These are phyloP conservation scores for Trichosporon sp. DNA, from an alignment of 1,284 basidiomycete species.

Conservation along the genomic window DNA sequence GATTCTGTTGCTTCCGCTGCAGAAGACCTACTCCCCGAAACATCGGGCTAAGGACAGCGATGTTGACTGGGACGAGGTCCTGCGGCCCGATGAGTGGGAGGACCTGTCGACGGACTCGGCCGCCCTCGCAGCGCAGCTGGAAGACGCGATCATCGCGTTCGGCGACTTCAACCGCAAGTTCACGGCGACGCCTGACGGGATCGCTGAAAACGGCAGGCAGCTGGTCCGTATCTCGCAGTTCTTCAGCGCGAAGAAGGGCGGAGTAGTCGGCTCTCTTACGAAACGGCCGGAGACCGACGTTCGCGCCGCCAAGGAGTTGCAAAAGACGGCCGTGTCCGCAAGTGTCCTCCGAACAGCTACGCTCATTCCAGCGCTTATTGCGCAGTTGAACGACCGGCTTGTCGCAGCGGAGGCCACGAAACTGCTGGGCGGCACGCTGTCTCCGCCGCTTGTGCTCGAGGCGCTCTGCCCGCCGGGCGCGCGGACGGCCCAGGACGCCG, in stretches of 20 bases:
- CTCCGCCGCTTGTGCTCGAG: conserved; percentile 16
- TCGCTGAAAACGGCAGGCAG: conserved; percentile 5
- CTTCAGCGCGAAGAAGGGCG: conserved; percentile 17
- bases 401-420: conserved; percentile 24
- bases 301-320: neutral
- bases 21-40: neutral
- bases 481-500: neutral
- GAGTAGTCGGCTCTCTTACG: conserved; percentile 17
- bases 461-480: conserved; percentile 27
- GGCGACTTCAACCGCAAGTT: conserved; percentile 4
- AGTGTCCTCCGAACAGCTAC: conserved; percentile 25
- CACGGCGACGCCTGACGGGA: conserved; percentile 15
- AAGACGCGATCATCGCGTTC: conserved; percentile 26
- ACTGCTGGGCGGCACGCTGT: conserved; percentile 15
- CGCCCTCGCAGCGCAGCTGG: conserved; percentile 15
- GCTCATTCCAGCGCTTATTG: conserved; percentile 24
- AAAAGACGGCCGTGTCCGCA: neutral
- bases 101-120: conserved; percentile 6
- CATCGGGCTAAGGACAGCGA: conserved; percentile 10
- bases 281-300: neutral
- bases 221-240: neutral
- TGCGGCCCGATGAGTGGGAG: conserved; percentile 12
- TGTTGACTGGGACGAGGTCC: conserved; percentile 39
- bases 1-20: conserved; percentile 34
- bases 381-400: conserved; percentile 27